Base-by-base conservation (phyloP, 345 rosid species). In the Bruguiera parviflora region DNA sequence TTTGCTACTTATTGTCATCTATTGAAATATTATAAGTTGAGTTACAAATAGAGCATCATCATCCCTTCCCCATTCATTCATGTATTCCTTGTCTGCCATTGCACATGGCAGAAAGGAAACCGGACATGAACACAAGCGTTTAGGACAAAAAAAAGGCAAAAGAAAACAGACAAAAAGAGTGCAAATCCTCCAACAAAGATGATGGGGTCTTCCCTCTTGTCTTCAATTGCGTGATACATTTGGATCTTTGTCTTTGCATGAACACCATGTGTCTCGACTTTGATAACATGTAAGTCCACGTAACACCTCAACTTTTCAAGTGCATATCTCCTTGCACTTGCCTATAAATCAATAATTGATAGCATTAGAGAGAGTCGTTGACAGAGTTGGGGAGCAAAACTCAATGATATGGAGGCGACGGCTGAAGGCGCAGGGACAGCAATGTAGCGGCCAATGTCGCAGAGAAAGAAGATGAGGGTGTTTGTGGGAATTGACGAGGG, bases 401-500 rank as follows among this genome's bases (percentile, higher is more conserved):
- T 55, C 6, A 25, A 10, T 22, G 27, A 55, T 55, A 24, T 53
- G 51, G 61, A 66, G 61, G 22, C 61, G 6, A 52, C 49, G 15
- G 69, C 51, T 52, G 65, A 21, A 53, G 68, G 55, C 19, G 84
- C 61, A 39, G 66, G 49, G 64, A 69, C 70, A 56, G 39, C 6
- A 59, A 57, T 29, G 32, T n/a, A 33, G 64, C 5, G 24, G 10
- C 21, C 28, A 33, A 2, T 25, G 32, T 53, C 3, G 53, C 57
- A 64, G 47, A 59, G 64, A 27, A 77, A 77, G 78, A 78, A 69
- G 83, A 62, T 79, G 78, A 84, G 72, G 33, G 82, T 86, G 53
- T 74, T 85, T 87, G 85, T 84, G 74, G 90, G 87, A 1, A 28
- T 87, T 13, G 95, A 91, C 43, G 91, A 85, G 39, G 88, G 92